Evolutionary conservation across 305 asterid genomes (phyloP), one percentile per base, ranked within the genome.

Genomic region (Fraxinus angustifolia): DNA sequence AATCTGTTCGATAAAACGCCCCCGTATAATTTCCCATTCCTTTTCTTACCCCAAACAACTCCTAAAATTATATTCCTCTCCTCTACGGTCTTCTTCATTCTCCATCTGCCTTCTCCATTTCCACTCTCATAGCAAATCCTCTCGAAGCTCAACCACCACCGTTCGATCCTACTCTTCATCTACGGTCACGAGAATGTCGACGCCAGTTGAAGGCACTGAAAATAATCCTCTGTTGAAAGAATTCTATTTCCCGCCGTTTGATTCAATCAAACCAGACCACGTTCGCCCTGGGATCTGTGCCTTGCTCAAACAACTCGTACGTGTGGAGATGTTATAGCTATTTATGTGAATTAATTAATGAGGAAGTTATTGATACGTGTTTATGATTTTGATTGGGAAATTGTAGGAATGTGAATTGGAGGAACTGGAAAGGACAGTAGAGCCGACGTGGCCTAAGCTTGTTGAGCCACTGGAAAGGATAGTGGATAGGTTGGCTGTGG

Each of bases 401-500:
- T 77, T 87, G 84, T 82, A 93, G 99, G 96, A 90, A 12, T 85
- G 85, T 81, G 96, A 95, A 60, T 87, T 95, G 86, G 94, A 86
- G 85, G 93, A 86, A 73, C 86, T 95, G 90, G 99, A 93, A 92
- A 91, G 80, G 82, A 92, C 92, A 7, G 96, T 93, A 83, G 98
- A 91, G 85, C 97, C 98, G 31, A 86, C 94, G 4, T 95, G 99
- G 99, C 84, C 97, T 34, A 95, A 95, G 87, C 89, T 93, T 83
- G 99, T 91, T 91, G 99, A 93, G 91, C 99, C 98, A 48, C 87
- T 95, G 84, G 99, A 95, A 91, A 91, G 84, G 88, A 87, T 95
- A 8, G 80, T 78, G 26, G 99, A 95, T 84, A 84, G 91, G 81
- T 79, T 95, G 88, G 84, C 85, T 23, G 92, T 92, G 82, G 98